Evolutionary conservation across 768 basidiomycete species (phyloP).

Genomic region (Hygrocybe punicea): DNA sequence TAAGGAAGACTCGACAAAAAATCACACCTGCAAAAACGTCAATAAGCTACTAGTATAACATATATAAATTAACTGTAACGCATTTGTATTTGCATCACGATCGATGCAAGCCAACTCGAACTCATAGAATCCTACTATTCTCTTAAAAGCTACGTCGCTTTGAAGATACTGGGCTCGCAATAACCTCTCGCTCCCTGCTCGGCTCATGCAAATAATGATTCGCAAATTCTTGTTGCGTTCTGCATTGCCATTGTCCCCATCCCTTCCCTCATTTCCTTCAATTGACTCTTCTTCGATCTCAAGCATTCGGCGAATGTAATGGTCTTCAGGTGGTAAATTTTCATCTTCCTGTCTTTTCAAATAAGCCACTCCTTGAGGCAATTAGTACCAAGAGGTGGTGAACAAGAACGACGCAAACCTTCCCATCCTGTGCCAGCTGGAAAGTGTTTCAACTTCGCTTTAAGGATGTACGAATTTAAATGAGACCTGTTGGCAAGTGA

Average conservation of each 20-base stretch:
- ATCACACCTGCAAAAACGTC: constrained; percentile 16
- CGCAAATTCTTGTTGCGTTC: constrained; percentile 5
- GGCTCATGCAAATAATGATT: constrained; percentile 25
- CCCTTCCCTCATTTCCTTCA: constrained; percentile 10
- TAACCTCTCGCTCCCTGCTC: constrained; percentile 16
- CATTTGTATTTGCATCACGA: constrained; percentile 17
- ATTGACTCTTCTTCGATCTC: neutral
- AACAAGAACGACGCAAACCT: constrained; percentile 11
- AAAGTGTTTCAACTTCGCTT: constrained; percentile 9
- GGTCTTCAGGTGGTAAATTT: constrained; percentile 5
- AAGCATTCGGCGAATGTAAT: constrained; percentile 20
- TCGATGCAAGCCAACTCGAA: constrained; percentile 26
- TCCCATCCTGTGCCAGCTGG: constrained; percentile 23
- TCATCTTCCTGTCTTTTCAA: constrained; percentile 14
- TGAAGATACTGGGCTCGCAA: constrained; percentile 19
- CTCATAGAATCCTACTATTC: constrained; percentile 24
- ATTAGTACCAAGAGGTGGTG: neutral
- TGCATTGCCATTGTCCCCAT: constrained; percentile 6
- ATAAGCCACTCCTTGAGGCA: constrained; percentile 10
- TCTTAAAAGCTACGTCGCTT: constrained; percentile 26
- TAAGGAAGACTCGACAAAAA: constrained; percentile 11
- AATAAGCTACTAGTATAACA: neutral
- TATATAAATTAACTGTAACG: neutral
- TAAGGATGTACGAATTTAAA: constrained; percentile 19
- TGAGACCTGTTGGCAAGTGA: constrained; percentile 25